These are phyloP conservation scores for Candida berthetii DNA, from an alignment of 805 yeast genomes.

Conservation along the genomic window DNA sequence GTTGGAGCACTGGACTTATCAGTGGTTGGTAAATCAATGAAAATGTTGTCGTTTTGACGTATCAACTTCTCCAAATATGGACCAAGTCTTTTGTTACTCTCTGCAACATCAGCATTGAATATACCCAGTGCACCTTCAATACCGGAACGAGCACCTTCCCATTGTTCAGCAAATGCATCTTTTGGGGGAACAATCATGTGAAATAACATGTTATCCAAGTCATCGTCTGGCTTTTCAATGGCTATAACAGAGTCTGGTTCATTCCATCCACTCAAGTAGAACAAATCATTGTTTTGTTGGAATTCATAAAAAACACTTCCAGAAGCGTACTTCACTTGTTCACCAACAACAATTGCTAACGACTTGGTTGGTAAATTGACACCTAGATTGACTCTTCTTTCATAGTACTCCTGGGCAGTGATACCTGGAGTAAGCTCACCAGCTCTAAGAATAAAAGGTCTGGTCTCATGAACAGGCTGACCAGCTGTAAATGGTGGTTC, in stretches of 20 bases:
- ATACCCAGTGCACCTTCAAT: constrained; percentile 71
- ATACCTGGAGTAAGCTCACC: constrained; percentile 91
- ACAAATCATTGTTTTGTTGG: constrained; percentile 87
- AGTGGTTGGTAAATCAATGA: constrained; percentile 39
- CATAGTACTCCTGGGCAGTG: constrained; percentile 72
- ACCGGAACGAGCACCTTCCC: constrained; percentile 96
- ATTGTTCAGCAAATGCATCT: constrained; percentile 69
- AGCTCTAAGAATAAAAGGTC: constrained; percentile 65
- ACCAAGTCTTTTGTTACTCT: constrained; percentile 38
- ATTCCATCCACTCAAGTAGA: constrained; percentile 85
- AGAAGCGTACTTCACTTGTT: constrained; percentile 68
- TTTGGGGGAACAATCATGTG: constrained; percentile 86
- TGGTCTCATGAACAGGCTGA: constrained; percentile 82
- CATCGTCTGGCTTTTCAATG: constrained; percentile 53
- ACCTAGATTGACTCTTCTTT: constrained; percentile 60
- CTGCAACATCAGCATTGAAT: constrained; percentile 82
- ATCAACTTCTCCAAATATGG: constrained; percentile 41
- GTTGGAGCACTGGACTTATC: constrained; percentile 15
- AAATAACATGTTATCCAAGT: constrained; percentile 48
- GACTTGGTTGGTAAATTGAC: constrained; percentile 53
- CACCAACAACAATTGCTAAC: constrained; percentile 71
- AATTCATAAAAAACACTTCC: constrained; percentile 90
- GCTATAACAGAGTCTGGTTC: constrained; percentile 78
- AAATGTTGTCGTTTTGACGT: constrained; percentile 42
- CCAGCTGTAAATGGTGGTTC: constrained; percentile 46